phyloP scores from a whole-genome alignment of 495 filamentous ascomycete species.

The Astrothelium subdiscretum region DNA sequence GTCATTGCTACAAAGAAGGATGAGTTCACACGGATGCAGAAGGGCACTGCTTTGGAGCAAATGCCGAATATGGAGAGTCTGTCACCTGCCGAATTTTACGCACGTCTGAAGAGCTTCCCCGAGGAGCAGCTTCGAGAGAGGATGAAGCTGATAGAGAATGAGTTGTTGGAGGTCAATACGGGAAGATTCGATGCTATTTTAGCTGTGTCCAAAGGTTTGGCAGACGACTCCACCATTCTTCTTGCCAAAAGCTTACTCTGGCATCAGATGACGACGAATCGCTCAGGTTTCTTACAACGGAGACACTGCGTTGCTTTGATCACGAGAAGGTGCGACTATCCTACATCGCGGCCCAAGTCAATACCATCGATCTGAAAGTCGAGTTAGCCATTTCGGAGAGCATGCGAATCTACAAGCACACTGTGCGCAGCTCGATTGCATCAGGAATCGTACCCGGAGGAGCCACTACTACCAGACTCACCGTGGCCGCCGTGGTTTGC shows the following conservation, averaged over 20 bases:
- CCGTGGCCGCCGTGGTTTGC: conserved; percentile 1
- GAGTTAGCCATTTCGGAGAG: conserved; percentile 17
- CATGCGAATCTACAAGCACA: conserved; percentile 15
- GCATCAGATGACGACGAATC: conserved; percentile 10
- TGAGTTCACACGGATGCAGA: conserved; percentile 15
- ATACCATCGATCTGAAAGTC: conserved; percentile 20
- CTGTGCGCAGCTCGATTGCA: conserved; percentile 9
- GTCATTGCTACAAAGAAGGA: conserved; percentile 22
- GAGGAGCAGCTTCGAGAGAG: conserved; percentile 14
- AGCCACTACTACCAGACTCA: conserved; percentile 7
- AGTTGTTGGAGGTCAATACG: conserved; percentile 15
- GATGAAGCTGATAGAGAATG: conserved; percentile 12
- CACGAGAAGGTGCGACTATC: conserved; percentile 19
- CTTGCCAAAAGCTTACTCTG: not conserved
- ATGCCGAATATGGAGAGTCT: not conserved
- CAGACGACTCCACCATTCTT: not conserved
- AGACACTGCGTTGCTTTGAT: conserved; percentile 14
- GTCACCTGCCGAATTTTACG: not conserved
- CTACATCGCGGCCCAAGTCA: conserved; percentile 19
- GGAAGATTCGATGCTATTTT: conserved; percentile 18
- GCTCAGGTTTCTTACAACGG: conserved; percentile 9
- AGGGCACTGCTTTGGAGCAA: not conserved
- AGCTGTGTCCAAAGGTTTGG: conserved; percentile 18
- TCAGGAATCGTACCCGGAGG: conserved; percentile 5
- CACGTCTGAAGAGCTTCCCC: not conserved